Conservation (phyloP, 169 alveolate genomes). For the Plasmodium relictum region DNA sequence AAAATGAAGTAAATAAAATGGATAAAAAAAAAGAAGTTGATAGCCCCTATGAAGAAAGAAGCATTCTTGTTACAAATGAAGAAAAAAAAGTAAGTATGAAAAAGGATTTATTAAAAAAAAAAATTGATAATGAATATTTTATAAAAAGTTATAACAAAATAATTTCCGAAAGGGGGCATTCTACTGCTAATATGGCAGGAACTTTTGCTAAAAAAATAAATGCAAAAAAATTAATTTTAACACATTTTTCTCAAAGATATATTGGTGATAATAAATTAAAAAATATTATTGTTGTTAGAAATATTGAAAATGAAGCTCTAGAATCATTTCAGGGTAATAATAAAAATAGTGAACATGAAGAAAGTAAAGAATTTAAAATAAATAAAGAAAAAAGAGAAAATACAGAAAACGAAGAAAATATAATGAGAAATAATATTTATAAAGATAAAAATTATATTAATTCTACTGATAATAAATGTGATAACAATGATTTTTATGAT, state of each 20-base stretch:
- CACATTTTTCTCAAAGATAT: slow-evolving; percentile 84
- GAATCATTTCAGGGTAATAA: slow-evolving; percentile 1
- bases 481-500: background rate
- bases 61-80: background rate
- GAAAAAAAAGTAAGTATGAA: background rate
- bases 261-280: slow-evolving; percentile 81
- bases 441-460: background rate
- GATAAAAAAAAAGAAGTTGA: background rate
- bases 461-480: background rate
- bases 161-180: slow-evolving; percentile 82
- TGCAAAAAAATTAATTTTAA: slow-evolving; percentile 78
- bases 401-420: background rate
- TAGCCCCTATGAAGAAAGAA: background rate
- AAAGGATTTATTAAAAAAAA: background rate
- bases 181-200: slow-evolving; percentile 85
- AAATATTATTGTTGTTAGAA: slow-evolving; percentile 72
- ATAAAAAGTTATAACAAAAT: slow-evolving; percentile 58
- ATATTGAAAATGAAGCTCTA: slow-evolving; percentile 80
- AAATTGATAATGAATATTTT: background rate
- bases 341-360: background rate
- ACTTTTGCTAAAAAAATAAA: slow-evolving; percentile 79
- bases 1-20: background rate
- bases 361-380: background rate
- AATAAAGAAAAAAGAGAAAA: background rate
- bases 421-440: background rate